Evolutionary conservation across 306 rosid genomes (phyloP).

Genomic region (Glycine tomentella): DNA sequence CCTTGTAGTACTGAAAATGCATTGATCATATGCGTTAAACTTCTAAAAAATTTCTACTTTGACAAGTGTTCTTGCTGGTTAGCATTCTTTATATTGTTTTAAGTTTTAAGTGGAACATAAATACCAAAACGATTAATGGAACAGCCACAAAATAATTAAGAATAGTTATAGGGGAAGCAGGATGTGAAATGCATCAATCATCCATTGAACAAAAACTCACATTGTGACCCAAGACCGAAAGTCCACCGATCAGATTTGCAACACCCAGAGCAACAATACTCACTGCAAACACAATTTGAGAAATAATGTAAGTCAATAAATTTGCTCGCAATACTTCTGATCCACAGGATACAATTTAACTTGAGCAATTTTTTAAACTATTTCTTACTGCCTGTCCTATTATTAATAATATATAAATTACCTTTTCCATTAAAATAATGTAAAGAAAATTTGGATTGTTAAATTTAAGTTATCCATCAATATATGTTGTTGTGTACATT

Average conservation of each 20-base stretch:
- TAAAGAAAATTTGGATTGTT: not conserved
- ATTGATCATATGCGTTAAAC: too few species aligned
- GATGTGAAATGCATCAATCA: not conserved
- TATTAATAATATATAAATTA: not conserved
- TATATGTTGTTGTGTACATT: too few species aligned
- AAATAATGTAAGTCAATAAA: not conserved
- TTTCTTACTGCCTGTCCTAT: not conserved
- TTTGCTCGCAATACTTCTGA: too few species aligned
- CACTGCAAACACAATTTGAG: conserved; percentile 54
- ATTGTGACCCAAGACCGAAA: conserved; percentile 63
- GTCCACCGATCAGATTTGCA: conserved; percentile 82
- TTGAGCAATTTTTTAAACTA: not conserved
- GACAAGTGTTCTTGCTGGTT: not conserved
- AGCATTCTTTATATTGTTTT: not conserved
- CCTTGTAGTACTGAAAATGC: not conserved
- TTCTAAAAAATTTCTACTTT: too few species aligned
- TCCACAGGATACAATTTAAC: not conserved
- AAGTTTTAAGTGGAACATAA: not conserved
- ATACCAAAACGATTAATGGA: not conserved
- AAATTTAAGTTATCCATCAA: not conserved
- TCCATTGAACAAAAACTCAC: conserved; percentile 54
- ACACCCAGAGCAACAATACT: conserved; percentile 66
- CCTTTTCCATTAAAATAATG: not conserved
- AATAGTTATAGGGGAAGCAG: not conserved
- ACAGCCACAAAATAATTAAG: not conserved